Evolutionary conservation across 208 protist species (phyloP), one percentile per base, ranked within the genome.

Genomic region (Crithidia mellificae): DNA sequence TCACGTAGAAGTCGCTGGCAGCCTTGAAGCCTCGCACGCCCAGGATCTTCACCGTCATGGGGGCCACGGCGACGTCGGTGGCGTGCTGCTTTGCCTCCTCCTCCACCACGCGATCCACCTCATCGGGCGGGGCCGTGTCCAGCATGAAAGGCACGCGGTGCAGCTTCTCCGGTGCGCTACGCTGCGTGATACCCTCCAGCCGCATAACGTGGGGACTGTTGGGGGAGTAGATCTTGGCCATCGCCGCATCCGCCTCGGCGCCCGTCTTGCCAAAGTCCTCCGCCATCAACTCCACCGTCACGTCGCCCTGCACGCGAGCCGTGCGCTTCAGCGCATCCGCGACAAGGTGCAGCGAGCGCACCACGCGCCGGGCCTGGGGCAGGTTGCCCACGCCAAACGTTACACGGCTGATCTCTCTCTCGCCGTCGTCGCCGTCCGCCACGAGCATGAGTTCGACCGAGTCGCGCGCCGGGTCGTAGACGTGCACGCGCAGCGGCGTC

Each of bases 11-110:
- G 41, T 74, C 43, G 20, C 36, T 77, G 2, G 65, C 55, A 8
- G 63, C 65, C 19, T 51, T 58, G 64, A 90, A 91, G 15, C 76
- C 73, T 22, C 66, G 63, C 64, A 95, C 71, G 27, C 84, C 82
- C 12, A 92, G 65, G 20, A 95, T 65, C 20, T 71, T 77, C 61
- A 95, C 78, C 12, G 74, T 78, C 85, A 95, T 89, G 12, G 85
- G 87, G 1, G 85, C 85, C 30, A 76, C 80, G n/a, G 70, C 63
- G 15, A 74, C 69, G 27, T 52, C 63, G 27, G 4, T 63, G 9
- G 41, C 56, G 62, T 68, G 68, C 41, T 34, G 62, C 67, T 63
- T 64, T 29, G 47, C 68, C 64, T 77, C 43, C n/a, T 67, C 55
- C 77, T 78, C 68, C 29, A 91, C 64, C 55, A 87, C 66, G 12